Conservation (phyloP, 2,329 filamentous ascomycete species). For the Pseudopyricularia cyperi region DNA sequence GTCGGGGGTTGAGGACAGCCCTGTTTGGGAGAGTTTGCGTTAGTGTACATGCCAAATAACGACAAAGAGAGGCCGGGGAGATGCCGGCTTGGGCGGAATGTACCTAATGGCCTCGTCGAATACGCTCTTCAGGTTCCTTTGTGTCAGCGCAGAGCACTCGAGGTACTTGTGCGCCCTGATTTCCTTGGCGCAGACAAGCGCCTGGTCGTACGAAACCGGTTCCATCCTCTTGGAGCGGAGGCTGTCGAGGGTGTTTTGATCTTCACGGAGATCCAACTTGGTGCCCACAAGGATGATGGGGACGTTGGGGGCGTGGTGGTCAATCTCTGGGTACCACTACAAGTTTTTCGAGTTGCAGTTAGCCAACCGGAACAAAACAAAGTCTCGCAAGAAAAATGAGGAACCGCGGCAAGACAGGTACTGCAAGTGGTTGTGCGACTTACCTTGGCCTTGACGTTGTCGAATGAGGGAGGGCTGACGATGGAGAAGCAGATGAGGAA, state of each 20-base stretch:
- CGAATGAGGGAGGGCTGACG: slow-evolving; percentile 92
- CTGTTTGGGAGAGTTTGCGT: slow-evolving; percentile 31
- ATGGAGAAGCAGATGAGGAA: slow-evolving; percentile 98
- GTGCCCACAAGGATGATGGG: slow-evolving; percentile 96
- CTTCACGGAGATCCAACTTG: slow-evolving; percentile 90
- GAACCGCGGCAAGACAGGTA: too few relatives aligned
- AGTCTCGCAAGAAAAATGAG: too few relatives aligned
- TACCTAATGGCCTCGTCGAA: slow-evolving; percentile 98
- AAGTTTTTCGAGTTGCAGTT: too few relatives aligned
- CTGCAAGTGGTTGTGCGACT: too few relatives aligned
- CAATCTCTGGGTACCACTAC: slow-evolving; percentile 97
- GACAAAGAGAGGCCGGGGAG: too few relatives aligned
- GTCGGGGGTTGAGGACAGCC: slow-evolving; percentile 58
- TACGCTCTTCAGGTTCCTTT: slow-evolving; percentile 94
- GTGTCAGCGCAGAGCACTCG: slow-evolving; percentile 93
- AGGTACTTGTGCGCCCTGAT: slow-evolving; percentile 96
- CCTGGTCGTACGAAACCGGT: slow-evolving; percentile 91
- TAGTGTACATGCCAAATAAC: too few relatives aligned
- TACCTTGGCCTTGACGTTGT: slow-evolving; percentile 98
- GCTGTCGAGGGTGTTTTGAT: slow-evolving; percentile 66
- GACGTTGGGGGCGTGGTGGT: slow-evolving; percentile 88
- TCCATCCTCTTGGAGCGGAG: slow-evolving; percentile 90
- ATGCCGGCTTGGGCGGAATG: too few relatives aligned
- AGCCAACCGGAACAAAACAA: background rate
- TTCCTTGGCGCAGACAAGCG: slow-evolving; percentile 77